Percentiles rank a stretch among this genome's conserved stretches.
Evolutionary conservation across 176 grass and related monocot species (phyloP).

Genomic region (Triticum urartu): DNA sequence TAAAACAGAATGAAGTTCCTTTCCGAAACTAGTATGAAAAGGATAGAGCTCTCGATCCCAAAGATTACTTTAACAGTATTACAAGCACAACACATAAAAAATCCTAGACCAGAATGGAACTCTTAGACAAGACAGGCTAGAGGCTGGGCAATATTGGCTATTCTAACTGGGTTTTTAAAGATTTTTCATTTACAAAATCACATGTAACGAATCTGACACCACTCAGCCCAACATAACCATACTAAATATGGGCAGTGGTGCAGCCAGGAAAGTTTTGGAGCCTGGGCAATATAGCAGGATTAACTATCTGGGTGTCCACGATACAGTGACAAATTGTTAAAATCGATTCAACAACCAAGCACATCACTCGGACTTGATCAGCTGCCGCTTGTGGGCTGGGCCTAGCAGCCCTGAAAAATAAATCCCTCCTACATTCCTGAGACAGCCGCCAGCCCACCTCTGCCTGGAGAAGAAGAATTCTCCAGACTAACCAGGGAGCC

Average conservation of each 20-base stretch:
- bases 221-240: neutral
- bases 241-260: neutral
- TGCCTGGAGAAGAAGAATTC: neutral
- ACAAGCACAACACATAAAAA: neutral
- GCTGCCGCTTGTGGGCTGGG: neutral
- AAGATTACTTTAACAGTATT: neutral
- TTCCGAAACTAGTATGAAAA: neutral
- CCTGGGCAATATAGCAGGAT: neutral
- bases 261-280: neutral
- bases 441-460: neutral
- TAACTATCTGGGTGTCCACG: neutral
- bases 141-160: neutral
- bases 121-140: neutral
- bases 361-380: neutral
- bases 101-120: neutral
- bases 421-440: neutral
- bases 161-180: neutral
- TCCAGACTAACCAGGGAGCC: neutral
- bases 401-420: neutral
- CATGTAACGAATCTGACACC: neutral
- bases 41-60: neutral
- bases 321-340: neutral
- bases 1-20: neutral
- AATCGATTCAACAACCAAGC: neutral
- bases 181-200: neutral